phyloP scores from a whole-genome alignment of 179 eudicot species.

The Pouteria campechiana region DNA sequence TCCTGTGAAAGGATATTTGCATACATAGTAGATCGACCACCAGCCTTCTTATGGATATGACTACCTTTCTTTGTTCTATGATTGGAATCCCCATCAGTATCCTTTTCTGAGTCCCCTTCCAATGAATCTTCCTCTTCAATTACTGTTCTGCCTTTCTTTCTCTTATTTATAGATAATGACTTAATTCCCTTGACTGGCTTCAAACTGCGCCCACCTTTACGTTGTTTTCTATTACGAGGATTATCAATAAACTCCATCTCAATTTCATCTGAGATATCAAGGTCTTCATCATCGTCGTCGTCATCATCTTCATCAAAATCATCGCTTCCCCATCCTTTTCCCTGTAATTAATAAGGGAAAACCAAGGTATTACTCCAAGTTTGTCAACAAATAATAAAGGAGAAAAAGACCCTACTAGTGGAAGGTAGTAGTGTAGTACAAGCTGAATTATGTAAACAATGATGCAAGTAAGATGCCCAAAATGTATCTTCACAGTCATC shows the following conservation, averaged over 20 bases:
- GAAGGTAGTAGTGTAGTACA: too few relatives aligned
- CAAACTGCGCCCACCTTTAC: slow-evolving; percentile 37
- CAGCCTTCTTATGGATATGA: slow-evolving; percentile 28
- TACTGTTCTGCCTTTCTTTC: slow-evolving; percentile 43
- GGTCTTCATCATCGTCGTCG: slow-evolving; percentile 54
- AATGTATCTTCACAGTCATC: too few relatives aligned
- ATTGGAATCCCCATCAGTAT: slow-evolving; percentile 53
- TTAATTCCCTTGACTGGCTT: slow-evolving; percentile 41
- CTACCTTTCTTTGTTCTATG: slow-evolving; percentile 31
- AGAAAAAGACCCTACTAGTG: too few relatives aligned
- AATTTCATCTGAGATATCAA: slow-evolving; percentile 64
- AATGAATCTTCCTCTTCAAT: slow-evolving; percentile 64
- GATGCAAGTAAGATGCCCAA: too few relatives aligned
- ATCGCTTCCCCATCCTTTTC: slow-evolving; percentile 81
- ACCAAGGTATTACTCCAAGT: too few relatives aligned
- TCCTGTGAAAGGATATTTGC: slow-evolving; percentile 13
- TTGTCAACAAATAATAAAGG: too few relatives aligned
- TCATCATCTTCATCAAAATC: slow-evolving; percentile 71
- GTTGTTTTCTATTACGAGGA: slow-evolving; percentile 40
- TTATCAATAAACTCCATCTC: slow-evolving; percentile 37
- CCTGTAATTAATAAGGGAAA: slow-evolving; percentile 20
- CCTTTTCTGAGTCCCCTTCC: slow-evolving; percentile 66
- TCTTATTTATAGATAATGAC: slow-evolving; percentile 30
- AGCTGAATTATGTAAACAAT: too few relatives aligned
- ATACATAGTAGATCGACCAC: slow-evolving; percentile 27